Evolutionary conservation across 306 rosid genomes (phyloP).

Genomic region (Calophaca sinica): DNA sequence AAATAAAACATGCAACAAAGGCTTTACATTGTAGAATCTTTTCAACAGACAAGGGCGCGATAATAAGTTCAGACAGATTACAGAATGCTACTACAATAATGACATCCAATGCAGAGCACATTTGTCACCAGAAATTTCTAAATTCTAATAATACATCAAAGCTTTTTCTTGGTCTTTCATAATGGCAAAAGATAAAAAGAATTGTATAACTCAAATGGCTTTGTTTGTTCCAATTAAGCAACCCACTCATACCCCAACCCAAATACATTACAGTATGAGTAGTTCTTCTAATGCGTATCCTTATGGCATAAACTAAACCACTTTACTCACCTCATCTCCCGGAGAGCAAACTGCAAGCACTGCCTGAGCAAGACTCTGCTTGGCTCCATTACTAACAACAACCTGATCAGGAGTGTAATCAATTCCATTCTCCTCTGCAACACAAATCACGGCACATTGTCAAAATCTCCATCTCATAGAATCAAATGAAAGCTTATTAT

Average conservation of each 20-base stretch:
- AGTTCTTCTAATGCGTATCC: background rate
- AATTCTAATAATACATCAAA: background rate
- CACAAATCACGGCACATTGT: background rate
- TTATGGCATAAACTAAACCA: background rate
- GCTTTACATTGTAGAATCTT: conserved; percentile 13
- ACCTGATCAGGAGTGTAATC: conserved; percentile 81
- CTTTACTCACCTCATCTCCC: conserved; percentile 76
- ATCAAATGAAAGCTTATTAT: conserved; percentile 7
- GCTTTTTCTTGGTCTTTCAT: conserved; percentile 1
- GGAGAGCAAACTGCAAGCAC: conserved; percentile 90
- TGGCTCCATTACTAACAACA: conserved; percentile 94
- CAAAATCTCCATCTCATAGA: conserved; percentile 18
- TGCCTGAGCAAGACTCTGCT: conserved; percentile 86
- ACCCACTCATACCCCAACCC: background rate
- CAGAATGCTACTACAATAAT: background rate
- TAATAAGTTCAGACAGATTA: conserved; percentile 21
- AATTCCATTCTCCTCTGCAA: conserved; percentile 88
- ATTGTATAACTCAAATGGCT: background rate
- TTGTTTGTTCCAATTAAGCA: background rate
- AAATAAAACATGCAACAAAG: conserved; percentile 27
- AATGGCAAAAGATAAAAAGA: background rate
- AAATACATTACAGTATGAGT: background rate
- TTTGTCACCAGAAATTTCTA: background rate
- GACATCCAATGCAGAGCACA: background rate
- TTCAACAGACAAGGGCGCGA: conserved; percentile 28